Evolutionary conservation across 306 rosid genomes (phyloP), one percentile per base, ranked within the genome.

Genomic region (Dalbergia oliveri): DNA sequence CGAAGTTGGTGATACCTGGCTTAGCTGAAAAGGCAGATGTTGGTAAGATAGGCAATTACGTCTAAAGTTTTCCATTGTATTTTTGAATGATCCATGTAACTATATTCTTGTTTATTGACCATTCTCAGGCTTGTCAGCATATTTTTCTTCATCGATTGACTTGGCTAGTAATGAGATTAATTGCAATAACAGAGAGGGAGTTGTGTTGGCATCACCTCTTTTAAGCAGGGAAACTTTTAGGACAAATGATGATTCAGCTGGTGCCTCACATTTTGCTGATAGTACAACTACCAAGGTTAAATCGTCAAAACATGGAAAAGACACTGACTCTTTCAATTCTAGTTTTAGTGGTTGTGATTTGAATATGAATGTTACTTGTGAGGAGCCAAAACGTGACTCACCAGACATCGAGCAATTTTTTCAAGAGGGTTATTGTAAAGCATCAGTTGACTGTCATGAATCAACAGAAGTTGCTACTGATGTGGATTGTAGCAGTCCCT

Each of bases 401-500:
- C 83, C 79, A 37, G 90, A 89, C 83, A 88, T 80, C 47, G 90
- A 84, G 77, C 91, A 85, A 41, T 87, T 80, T 85, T 92, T 90
- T 66, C 94, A 82, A 78, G 92, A 92, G 89, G 97, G 90, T 75
- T 90, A 85, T 81, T 87, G 89, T 76, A 88, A 88, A 80, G 88
- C 90, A 12, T 69, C 87, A 11, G 79, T 77, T 82, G 82, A 76
- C 68, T 81, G 61, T 82, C 81, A 59, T 53, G 87, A 85, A 67
- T 66, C 88, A 66, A 34, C 84, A 23, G 92, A 84, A 81, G 89
- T 79, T 67, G 77, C 66, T 64, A 68, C 86, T 47, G 92, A 91
- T 66, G 61, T 72, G 57, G 97, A 89, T 60, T 81, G 88, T 83
- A 60, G 87, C 72, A 80, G 89, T 81, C 91, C 90, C 53, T 75